Base-by-base conservation (phyloP, 2,329 filamentous ascomycete species). In the Drechslera avenae region DNA sequence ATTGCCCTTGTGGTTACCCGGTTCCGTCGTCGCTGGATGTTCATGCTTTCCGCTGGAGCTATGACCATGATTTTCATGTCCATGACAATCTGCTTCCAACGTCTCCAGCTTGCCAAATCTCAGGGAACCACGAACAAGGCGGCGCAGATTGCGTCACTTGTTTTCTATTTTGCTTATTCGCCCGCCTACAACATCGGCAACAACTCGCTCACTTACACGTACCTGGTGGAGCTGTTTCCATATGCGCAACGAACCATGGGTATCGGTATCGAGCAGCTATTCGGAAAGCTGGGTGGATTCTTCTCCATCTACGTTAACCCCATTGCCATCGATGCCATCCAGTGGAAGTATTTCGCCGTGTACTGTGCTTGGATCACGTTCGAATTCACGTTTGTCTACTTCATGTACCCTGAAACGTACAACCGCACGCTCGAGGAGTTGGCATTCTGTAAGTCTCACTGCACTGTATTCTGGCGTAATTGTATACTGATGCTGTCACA, bases 161-260 rank as follows among this genome's bases (percentile, higher is more conserved):
- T 86, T 68, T 86, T 84, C 69, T 84, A 83, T 59, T 86, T 85
- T 55, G 74, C 77, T 3, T 87, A 85, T 66, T 78, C 78, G 8
- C 82, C 83, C 3, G 64, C 57, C 53, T 87, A 87, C 66, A 86
- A 86, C 59, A 77, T 87, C 41, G 84, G 83, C n/a, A 85, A 86
- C 67, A 87, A 87, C 63, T 82, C 85, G 12, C 74, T 88, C 46
- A 85, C 83, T 1, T 86, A 86, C 68, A 86, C 81, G 12, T 85
- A 82, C 67, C 75, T 85, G 4, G 73, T 85, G 17, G 83, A 86
- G 55, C 69, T 86, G 0, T 85, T 83, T 73, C 83, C 83, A 1
- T 86, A 81, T 60, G 74, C 80, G 2, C 76, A 80, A 46, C 78
- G 83, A 52, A 79, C 81, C 33, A 82, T 82, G 50, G 84, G 84